Evolutionary conservation across 176 grass and related monocot genomes (phyloP).

Genomic region (Eremochloa ophiuroides): DNA sequence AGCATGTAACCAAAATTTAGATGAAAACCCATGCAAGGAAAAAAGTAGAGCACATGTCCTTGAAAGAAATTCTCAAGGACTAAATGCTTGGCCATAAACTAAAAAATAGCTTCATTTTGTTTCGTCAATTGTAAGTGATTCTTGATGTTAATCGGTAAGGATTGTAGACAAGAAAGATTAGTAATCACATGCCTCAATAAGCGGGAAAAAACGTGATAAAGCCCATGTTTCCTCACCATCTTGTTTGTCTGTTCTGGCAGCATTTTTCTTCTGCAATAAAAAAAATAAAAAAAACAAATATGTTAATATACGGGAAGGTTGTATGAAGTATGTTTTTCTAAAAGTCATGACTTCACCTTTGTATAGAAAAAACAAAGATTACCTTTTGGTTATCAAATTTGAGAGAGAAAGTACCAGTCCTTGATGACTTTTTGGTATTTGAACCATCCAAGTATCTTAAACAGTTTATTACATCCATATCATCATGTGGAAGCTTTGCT

Average conservation of each 20-base stretch:
- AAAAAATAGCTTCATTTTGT: conserved; percentile 1
- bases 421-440: conserved; percentile 51
- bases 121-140: neutral
- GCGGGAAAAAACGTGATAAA: conserved; percentile 78
- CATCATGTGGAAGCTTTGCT: conserved; percentile 72
- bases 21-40: neutral
- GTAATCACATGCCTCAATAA: conserved; percentile 65
- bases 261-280: conserved; percentile 74
- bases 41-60: neutral
- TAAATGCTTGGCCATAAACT: neutral
- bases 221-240: conserved; percentile 76
- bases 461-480: conserved; percentile 74
- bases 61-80: neutral
- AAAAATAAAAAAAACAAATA: conserved; percentile 2
- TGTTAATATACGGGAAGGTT: conserved; percentile 31
- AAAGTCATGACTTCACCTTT: conserved; percentile 34
- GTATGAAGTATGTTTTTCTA: neutral
- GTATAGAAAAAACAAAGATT: neutral
- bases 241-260: conserved; percentile 61
- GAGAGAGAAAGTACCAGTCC: conserved; percentile 55
- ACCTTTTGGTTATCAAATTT: conserved; percentile 93
- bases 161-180: conserved; percentile 1
- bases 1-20: neutral
- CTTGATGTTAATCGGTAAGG: conserved; percentile 4
- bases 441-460: conserved; percentile 67